Evolutionary conservation across 2,329 filamentous ascomycete genomes (phyloP), one percentile per base, ranked within the genome.

Genomic region (Volutella citrinella): DNA sequence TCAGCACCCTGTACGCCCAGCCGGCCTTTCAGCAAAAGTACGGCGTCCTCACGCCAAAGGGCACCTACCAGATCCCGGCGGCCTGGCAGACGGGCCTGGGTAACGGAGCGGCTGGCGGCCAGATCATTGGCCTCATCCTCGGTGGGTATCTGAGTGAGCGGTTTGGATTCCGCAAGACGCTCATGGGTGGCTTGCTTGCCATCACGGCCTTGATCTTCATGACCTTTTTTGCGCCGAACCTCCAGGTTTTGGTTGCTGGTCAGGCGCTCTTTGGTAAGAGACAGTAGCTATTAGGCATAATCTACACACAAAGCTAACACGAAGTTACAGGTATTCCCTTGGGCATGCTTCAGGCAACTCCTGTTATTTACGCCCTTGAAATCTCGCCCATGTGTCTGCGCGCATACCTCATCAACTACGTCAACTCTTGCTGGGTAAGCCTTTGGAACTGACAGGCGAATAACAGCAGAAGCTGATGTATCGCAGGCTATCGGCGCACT

Each of bases 21-120:
- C 55, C 27, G 13, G 56, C 16, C 48, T 59, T 41, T 39, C 42
- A 32, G 10, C 47, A 27, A 38, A 49, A 25, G 19, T 65, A 57
- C 32, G 60, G 60, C 5, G 29, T 39, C 2, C 34, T 34, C 3
- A 16, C 20, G 3, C 16, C 36, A 6, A 25, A 30, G 3, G 38
- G 59, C 8, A 45, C 48, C 5, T 65, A 66, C 30, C 52, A 65
- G 36, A 50, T 71, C 19, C 51, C 58, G 5, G 60, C 62, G 1
- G 42, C 59, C 12, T 70, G 68, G 68, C 66, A 70, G 43, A 56
- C 64, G 7, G 65, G 58, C 5, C 45, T n/a, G n/a, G n/a, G n/a
- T n/a, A n/a, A n/a, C n/a, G n/a, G n/a, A n/a, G n/a, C n/a, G n/a
- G n/a, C n/a, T n/a, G n/a, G n/a, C n/a, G 67, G 68, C 4, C 56